Evolutionary conservation across 495 filamentous ascomycete genomes (phyloP).

Genomic region (Trichocladium uniseriatum): DNA sequence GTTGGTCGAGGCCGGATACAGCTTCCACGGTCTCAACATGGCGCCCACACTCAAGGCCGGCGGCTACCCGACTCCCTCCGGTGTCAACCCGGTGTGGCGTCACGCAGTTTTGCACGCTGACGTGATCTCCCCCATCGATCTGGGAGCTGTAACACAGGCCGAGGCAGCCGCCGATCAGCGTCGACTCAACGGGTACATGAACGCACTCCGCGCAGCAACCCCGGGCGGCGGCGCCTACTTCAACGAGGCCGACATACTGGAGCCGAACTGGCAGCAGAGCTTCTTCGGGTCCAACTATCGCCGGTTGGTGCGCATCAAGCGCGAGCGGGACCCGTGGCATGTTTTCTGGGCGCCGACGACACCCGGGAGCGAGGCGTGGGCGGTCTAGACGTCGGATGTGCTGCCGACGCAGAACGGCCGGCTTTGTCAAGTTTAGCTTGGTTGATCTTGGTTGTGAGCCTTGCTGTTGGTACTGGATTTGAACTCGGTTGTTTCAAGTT

Average conservation of each 20-base stretch:
- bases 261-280: slow-evolving; percentile 50
- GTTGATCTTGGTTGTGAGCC: too few species aligned
- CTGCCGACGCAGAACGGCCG: slow-evolving; percentile 23
- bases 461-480: not conserved
- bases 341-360: slow-evolving; percentile 46
- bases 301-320: slow-evolving; percentile 41
- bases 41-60: slow-evolving; percentile 26
- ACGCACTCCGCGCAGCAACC: slow-evolving; percentile 13
- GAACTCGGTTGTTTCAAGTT: too few species aligned
- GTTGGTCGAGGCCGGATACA: slow-evolving; percentile 31
- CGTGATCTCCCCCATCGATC: slow-evolving; percentile 21
- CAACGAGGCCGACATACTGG: slow-evolving; percentile 42
- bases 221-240: slow-evolving; percentile 36
- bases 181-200: slow-evolving; percentile 4
- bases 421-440: slow-evolving; percentile 23
- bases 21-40: slow-evolving; percentile 40
- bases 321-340: slow-evolving; percentile 41
- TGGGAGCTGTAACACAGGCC: slow-evolving; percentile 1
- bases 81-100: slow-evolving; percentile 49
- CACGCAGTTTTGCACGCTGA: slow-evolving; percentile 47
- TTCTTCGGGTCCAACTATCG: slow-evolving; percentile 50
- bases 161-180: not conserved
- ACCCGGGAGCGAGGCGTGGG: slow-evolving; percentile 46
- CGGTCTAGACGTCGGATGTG: slow-evolving; percentile 8
- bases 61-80: slow-evolving; percentile 23